Evolutionary conservation across 2,329 filamentous ascomycete genomes (phyloP), one percentile per base, ranked within the genome.

Genomic region (Sarocladium brachiariae): DNA sequence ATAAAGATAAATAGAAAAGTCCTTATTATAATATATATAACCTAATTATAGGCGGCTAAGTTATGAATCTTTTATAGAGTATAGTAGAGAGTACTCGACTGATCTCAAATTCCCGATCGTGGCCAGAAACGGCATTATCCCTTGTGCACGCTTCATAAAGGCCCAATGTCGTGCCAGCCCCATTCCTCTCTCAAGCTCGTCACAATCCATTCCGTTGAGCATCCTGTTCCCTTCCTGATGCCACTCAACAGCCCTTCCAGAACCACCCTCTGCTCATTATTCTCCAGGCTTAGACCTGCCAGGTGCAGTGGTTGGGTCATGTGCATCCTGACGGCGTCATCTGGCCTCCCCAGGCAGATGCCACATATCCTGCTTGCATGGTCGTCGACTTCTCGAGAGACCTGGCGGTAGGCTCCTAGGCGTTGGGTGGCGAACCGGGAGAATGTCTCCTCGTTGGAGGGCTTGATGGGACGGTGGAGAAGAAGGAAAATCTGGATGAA

Each of bases 401-500:
- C 46, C 23, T 49, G 46, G 5, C 48, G 33, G 35, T 50, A 50
- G 4, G 48, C 33, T n/a, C 34, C 24, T 4, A 50, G 23, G 5
- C 33, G 19, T n/a, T 41, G 33, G 9, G 48, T 27, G 9, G 48
- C 48, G 24, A 39, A 50, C 2, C 48, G 33, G 8, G 48, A 41
- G 24, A 50, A 39, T 2, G 34, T 39, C 13, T 50, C 48, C 16
- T 34, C 21, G 35, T 34, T 39, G 9, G 48, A 50, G 13, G 48
- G 24, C 14, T 24, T 38, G 2, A 39, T 33, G 3, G 48, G 48
- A 4, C 35, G 30, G 35, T 56, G 55, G 8, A 56, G 50, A 8
- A 55, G 41, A 7, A 55, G 38, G 31, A 55, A 51, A 25, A 56
- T 50, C 18, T 54, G 53, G 5, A 51, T 54, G 38, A 56, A 55